phyloP scores from a whole-genome alignment of 345 rosid species.

The Eucalyptus tenuipes region DNA sequence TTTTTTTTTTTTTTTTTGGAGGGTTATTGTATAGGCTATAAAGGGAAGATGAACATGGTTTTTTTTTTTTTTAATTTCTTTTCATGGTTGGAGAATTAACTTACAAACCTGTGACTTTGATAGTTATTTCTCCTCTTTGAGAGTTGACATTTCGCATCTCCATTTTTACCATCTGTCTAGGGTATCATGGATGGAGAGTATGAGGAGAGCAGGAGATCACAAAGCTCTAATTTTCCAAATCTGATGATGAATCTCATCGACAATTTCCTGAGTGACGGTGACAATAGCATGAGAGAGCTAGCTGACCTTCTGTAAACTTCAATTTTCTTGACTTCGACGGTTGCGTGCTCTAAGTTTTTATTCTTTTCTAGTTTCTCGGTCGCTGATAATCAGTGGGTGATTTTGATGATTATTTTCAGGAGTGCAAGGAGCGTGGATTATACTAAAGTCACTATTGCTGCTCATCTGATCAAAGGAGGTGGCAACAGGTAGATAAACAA shows the following conservation, averaged over 20 bases:
- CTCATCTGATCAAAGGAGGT: conserved; percentile 2
- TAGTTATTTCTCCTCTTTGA: not conserved
- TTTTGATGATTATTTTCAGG: not conserved
- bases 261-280: conserved; percentile 1
- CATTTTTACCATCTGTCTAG: not conserved
- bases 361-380: not conserved
- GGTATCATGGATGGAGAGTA: conserved; percentile 11
- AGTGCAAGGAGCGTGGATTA: conserved; percentile 1
- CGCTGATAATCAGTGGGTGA: not conserved
- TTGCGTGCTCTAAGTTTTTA: not conserved
- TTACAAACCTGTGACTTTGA: not conserved
- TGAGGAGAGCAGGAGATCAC: not conserved
- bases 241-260: conserved; percentile 1
- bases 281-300: not conserved
- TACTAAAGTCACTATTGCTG: not conserved
- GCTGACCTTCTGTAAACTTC: not conserved
- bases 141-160: not conserved
- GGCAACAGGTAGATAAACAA: not conserved
- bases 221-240: not conserved
- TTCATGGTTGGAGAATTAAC: not conserved
- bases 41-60: not conserved
- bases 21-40: not conserved
- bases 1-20: not conserved
- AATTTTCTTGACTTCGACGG: not conserved
- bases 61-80: not conserved